These are phyloP conservation scores for Candida germanica DNA, from an alignment of 805 yeast genomes.

Conservation along the genomic window DNA sequence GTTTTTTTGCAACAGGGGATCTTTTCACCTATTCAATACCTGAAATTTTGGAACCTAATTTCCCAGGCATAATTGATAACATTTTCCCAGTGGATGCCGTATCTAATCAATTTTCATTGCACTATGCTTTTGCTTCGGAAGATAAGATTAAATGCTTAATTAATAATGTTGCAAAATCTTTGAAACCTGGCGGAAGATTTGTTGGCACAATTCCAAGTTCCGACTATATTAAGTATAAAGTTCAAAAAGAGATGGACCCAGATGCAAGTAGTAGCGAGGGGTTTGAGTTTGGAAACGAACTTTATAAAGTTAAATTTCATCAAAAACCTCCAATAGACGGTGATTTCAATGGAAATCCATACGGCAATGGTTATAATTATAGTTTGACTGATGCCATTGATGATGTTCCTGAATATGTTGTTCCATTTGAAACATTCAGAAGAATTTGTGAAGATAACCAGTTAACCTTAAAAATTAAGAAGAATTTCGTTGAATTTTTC, in stretches of 20 bases:
- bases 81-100: conserved; percentile 83
- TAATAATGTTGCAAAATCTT: conserved; percentile 69
- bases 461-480: conserved; percentile 64
- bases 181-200: conserved; percentile 81
- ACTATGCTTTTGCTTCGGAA: conserved; percentile 90
- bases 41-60: conserved; percentile 58
- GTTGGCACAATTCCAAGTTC: conserved; percentile 94
- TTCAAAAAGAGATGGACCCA: conserved; percentile 21
- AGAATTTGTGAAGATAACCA: conserved; percentile 82
- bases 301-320: conserved; percentile 81
- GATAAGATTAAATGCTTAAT: conserved; percentile 70
- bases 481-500: conserved; percentile 79
- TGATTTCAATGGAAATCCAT: conserved; percentile 61
- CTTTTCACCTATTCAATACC: conserved; percentile 74
- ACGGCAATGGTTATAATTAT: conserved; percentile 81
- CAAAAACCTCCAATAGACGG: conserved; percentile 74
- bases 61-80: conserved; percentile 57
- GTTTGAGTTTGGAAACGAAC: conserved; percentile 70
- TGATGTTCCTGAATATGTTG: conserved; percentile 94
- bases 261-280: conserved; percentile 15
- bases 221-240: conserved; percentile 71
- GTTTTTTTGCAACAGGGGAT: conserved; percentile 88
- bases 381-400: conserved; percentile 90
- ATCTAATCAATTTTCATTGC: conserved; percentile 88
- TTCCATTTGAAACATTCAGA: conserved; percentile 86